Evolutionary conservation across 2,329 filamentous ascomycete genomes (phyloP), one percentile per base, ranked within the genome.

Genomic region (Chaetomium olivaceum): DNA sequence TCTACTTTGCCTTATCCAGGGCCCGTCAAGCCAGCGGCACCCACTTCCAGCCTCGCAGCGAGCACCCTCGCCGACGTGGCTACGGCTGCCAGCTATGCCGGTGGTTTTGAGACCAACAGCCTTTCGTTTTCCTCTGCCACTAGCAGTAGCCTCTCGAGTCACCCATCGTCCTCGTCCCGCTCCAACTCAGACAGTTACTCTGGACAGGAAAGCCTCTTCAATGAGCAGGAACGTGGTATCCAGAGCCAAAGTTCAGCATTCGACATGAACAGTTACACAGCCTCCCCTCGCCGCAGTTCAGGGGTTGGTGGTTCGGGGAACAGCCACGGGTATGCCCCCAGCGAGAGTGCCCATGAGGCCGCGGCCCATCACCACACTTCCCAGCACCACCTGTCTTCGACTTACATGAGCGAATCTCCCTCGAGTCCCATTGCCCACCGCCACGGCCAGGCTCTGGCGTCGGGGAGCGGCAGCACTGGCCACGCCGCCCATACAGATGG

Each of bases 31-130:
- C 39, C 69, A 19, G 21, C 67, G 11, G 36, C 3, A 21, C 62
- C 19, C 0, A 27, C 68, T 0, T 58, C 63, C n/a, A 50, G 60
- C 0, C 54, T 64, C 8, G 27, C 68, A 33, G 51, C 59, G 23
- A 62, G 52, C 72, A 56, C 60, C 64, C 60, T 73, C 27, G 73
- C 76, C 56, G 73, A 76, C 14, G 70, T 74, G 2, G 76, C 76
- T 64, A 67, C 71, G 19, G 70, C 69, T 19, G 61, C 74, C 16
- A 73, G 67, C 58, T 73, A 71, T 33, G 63, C 68, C 12, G 59
- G 65, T 31, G 66, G 63, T 9, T 72, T 67, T 33, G 70, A 72
- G 8, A 52, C 60, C 4, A 36, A 64, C 7, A 58, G 61, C 19
- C 33, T 69, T 12, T 43, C 66, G 0, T 71, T 70, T 29, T 57